A percentile compares a stretch with the other conserved stretches of the same genome.
Evolutionary conservation across 2,329 filamentous ascomycete species (phyloP).

Genomic region (Orbilia brochopaga): DNA sequence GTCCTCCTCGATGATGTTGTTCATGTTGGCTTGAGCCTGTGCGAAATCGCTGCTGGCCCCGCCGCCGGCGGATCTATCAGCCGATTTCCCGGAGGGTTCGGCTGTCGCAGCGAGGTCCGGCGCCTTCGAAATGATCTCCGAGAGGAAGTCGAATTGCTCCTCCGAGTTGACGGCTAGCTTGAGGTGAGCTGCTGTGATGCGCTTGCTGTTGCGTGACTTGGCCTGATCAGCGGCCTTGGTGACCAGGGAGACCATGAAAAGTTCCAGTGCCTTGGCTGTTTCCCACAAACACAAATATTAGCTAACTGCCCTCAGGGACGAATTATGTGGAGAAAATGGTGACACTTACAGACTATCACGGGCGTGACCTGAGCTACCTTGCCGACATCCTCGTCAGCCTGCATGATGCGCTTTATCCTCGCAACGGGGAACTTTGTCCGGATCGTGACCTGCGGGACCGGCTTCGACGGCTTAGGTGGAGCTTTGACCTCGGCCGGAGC

Average conservation of each 20-base stretch:
- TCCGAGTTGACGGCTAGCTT: conserved; percentile 88
- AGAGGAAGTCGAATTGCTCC: conserved; percentile 91
- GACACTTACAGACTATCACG: conserved; percentile 76
- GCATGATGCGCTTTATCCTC: conserved; percentile 98
- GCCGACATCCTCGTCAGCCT: conserved; percentile 96
- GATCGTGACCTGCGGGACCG: conserved; percentile 67
- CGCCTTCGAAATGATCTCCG: conserved; percentile 87
- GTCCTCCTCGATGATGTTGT: conserved; percentile 50
- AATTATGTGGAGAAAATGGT: background rate
- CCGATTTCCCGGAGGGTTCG: conserved; percentile 17
- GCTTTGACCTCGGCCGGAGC: conserved; percentile 9
- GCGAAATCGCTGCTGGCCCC: conserved; percentile 21
- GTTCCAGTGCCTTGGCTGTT: conserved; percentile 85
- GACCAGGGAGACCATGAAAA: conserved; percentile 97
- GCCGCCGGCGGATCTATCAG: conserved; percentile 4
- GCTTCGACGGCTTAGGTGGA: conserved; percentile 12
- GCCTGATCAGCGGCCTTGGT: conserved; percentile 86
- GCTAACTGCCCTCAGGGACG: conserved; percentile 6
- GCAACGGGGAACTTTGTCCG: conserved; percentile 96
- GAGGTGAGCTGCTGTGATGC: conserved; percentile 86
- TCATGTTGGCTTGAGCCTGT: conserved; percentile 27
- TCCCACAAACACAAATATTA: conserved; percentile 48
- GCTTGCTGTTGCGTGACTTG: conserved; percentile 79
- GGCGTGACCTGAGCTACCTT: conserved; percentile 98
- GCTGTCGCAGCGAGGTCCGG: conserved; percentile 62